phyloP scores from a whole-genome alignment of 2,329 filamentous ascomycete genomes.

The Neocucurbitaria cava region DNA sequence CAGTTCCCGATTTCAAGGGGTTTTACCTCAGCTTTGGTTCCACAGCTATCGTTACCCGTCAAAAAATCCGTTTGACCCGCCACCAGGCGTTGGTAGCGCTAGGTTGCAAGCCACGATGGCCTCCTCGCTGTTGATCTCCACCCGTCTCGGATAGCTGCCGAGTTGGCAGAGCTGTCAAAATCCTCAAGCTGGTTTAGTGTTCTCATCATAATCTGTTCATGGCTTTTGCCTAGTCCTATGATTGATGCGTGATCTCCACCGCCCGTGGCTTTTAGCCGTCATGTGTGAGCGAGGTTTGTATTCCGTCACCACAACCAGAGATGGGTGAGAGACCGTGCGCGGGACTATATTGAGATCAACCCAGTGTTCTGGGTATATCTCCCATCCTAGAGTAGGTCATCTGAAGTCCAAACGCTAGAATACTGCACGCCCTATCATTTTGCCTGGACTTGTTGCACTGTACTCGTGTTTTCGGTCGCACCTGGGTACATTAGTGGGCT shows the following conservation, averaged over 20 bases:
- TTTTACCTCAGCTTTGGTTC: not conserved
- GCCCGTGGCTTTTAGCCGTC: conserved; percentile 1
- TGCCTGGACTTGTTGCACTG: not conserved
- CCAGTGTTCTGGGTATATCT: conserved; percentile 8
- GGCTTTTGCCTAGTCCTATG: conserved; percentile 3
- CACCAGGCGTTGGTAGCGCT: conserved; percentile 9
- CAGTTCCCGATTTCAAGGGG: not conserved
- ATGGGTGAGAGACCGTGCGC: not conserved
- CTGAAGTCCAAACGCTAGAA: not conserved
- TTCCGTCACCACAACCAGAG: conserved; percentile 4
- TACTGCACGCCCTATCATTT: conserved; percentile 1
- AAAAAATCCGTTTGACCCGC: not conserved
- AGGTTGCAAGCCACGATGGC: conserved; percentile 2
- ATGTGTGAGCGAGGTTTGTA: conserved; percentile 2
- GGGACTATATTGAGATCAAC: conserved; percentile 10
- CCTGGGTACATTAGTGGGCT: not conserved
- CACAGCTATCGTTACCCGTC: conserved; percentile 5
- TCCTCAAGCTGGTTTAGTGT: not conserved
- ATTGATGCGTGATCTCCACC: conserved; percentile 10
- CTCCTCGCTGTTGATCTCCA: conserved; percentile 18
- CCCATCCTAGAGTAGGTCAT: conserved; percentile 1
- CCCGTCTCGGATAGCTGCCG: conserved; percentile 7
- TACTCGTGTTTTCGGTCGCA: not conserved
- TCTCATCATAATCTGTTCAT: not conserved
- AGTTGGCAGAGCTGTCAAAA: conserved; percentile 11